Conservation (phyloP, 1,284 basidiomycete species). For the Fistulinella cinereoalba region DNA sequence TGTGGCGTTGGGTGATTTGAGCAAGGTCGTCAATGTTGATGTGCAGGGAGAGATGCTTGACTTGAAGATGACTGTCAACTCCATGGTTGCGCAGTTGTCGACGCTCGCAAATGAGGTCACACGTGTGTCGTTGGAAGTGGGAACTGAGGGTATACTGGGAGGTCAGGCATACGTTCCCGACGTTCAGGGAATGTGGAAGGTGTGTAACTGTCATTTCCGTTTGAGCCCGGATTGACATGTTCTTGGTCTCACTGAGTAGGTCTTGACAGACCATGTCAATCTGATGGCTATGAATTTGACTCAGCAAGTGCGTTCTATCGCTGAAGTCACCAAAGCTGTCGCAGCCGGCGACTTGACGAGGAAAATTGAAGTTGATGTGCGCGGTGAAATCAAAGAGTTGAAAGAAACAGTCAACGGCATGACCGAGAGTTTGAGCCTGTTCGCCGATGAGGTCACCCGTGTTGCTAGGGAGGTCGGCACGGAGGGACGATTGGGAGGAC, state of each 20-base stretch:
- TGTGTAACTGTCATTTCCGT: conserved; percentile 26
- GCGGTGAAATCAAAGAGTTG: conserved; percentile 87
- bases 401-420: conserved; percentile 90
- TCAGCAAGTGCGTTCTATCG: conserved; percentile 88
- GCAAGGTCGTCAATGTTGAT: conserved; percentile 89
- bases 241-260: conserved; percentile 47
- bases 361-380: conserved; percentile 86
- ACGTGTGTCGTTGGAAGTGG: conserved; percentile 87
- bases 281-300: conserved; percentile 92
- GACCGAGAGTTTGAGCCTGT: conserved; percentile 85
- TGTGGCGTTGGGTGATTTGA: conserved; percentile 90
- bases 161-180: conserved; percentile 89
- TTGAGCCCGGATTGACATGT: conserved; percentile 4
- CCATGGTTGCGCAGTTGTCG: conserved; percentile 86
- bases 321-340: conserved; percentile 85
- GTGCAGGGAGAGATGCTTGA: conserved; percentile 98
- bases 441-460: conserved; percentile 85
- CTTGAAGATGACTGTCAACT: conserved; percentile 88
- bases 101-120: conserved; percentile 85
- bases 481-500: conserved; percentile 84
- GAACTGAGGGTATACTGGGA: conserved; percentile 93
- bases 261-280: conserved; percentile 77
- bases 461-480: conserved; percentile 92
- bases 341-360: conserved; percentile 87
- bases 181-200: conserved; percentile 92